Evolutionary conservation across 1,284 basidiomycete species (phyloP), one percentile per base, ranked within the genome.

Genomic region (Fomitiporia mediterranea): DNA sequence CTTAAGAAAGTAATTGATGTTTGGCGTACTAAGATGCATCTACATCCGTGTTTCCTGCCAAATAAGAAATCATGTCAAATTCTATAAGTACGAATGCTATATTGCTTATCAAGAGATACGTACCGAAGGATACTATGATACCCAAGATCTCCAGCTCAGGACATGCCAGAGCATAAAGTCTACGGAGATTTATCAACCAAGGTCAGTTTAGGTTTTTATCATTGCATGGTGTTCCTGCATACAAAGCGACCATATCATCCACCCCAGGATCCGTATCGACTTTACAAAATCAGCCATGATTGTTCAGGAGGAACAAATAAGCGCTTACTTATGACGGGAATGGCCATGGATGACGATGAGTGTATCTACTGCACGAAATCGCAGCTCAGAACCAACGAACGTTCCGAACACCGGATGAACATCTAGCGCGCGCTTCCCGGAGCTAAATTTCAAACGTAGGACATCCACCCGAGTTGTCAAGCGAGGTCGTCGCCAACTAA

Each of bases 211-310:
- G 51, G 74, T 64, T 60, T 2, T 4, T 25, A 2, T 4, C 19
- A 11, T 23, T 11, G 23, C 43, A 27, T 27, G 72, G 9, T 13
- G 11, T 43, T 19, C 32, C 7, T 17, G 49, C 67, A 35, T 51
- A 74, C 71, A 84, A 86, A 37, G 94, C 94, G 44, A 96, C 70
- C 37, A 84, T 78, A 68, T 98, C 95, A 71, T 98, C 95, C 2
- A 97, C 91, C 46, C 95, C 95, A n/a, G 89, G 88, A 67, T 90
- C 87, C 21, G 86, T 87, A 62, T 90, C 88, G 64, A 90, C 87
- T 89, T n/a, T n/a, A 28, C 13, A 30, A 35, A 35, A 40, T 23
- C 9, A 11, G 9, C 4, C 15, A 42, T 35, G 15, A 56, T 28
- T 40, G 19, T 27, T 5, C 1, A 27, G 19, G 8, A 25, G n/a